These are phyloP conservation scores for Calonectria pteridis DNA, from an alignment of 2,329 filamentous ascomycete genomes.

Conservation along the genomic window DNA sequence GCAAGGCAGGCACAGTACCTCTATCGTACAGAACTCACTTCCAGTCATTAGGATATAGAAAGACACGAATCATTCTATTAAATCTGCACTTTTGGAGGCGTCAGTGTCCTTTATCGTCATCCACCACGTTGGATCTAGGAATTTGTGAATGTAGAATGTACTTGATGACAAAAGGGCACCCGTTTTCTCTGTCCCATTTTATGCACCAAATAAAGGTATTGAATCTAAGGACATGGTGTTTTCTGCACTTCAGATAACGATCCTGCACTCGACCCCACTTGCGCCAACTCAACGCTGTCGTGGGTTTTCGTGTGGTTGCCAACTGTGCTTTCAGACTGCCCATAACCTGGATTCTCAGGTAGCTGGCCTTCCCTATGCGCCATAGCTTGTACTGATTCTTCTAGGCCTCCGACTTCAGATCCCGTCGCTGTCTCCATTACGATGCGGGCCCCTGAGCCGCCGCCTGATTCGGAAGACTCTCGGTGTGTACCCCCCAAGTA, in stretches of 20 bases:
- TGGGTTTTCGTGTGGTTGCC: neutral
- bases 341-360: neutral
- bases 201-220: neutral
- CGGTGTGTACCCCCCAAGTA: neutral
- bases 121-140: no score
- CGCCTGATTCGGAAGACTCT: neutral
- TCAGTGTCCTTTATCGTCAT: no score
- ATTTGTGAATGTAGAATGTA: no score
- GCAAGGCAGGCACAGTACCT: no score
- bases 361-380: neutral
- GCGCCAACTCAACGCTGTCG: neutral
- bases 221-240: neutral
- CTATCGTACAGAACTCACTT: no score
- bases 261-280: neutral
- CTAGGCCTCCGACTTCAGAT: neutral
- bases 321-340: neutral
- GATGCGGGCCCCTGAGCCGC: neutral
- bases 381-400: neutral
- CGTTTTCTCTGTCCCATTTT: no score
- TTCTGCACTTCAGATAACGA: neutral
- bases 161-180: no score
- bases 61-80: no score
- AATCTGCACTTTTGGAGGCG: no score
- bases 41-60: no score
- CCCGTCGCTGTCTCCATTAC: neutral